Evolutionary conservation across 2,329 filamentous ascomycete species (phyloP).

Genomic region (Botrytis deweyae): DNA sequence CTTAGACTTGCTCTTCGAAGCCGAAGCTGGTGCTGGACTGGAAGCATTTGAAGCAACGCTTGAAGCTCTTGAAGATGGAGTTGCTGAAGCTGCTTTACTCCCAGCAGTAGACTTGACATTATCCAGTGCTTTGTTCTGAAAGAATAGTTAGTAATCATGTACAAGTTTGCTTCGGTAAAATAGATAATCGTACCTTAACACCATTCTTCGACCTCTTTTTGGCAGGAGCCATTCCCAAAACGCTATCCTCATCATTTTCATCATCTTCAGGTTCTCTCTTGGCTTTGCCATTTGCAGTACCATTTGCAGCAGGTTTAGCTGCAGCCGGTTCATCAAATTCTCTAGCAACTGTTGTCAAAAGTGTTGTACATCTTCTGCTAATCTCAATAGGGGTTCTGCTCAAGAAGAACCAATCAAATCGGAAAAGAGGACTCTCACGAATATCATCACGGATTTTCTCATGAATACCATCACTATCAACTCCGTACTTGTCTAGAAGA

Average conservation of each 20-base stretch:
- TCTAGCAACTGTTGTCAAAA: constrained; percentile 90
- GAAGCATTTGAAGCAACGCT: constrained; percentile 80
- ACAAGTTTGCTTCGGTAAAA: neutral
- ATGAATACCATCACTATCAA: constrained; percentile 87
- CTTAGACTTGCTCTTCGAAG: constrained; percentile 47
- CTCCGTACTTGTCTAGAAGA: constrained; percentile 85
- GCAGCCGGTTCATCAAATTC: constrained; percentile 76
- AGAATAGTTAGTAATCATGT: constrained; percentile 22
- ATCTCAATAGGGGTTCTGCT: constrained; percentile 92
- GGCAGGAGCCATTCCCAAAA: constrained; percentile 76
- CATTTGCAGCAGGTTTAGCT: constrained; percentile 50
- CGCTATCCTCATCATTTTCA: constrained; percentile 78
- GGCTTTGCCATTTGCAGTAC: constrained; percentile 60
- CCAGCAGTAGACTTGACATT: constrained; percentile 71
- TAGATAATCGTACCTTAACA: constrained; percentile 57
- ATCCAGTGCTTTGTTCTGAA: constrained; percentile 89
- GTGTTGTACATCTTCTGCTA: constrained; percentile 85
- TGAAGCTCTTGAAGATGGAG: constrained; percentile 74
- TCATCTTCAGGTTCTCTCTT: constrained; percentile 80
- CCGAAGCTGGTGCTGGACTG: constrained; percentile 43
- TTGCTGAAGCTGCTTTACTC: constrained; percentile 72
- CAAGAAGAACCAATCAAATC: constrained; percentile 99
- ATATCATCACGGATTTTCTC: constrained; percentile 98
- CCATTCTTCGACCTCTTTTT: constrained; percentile 94
- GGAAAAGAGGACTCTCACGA: constrained; percentile 87